Conservation (phyloP, 805 yeast species). For the Henningerozyma blattae region DNA sequence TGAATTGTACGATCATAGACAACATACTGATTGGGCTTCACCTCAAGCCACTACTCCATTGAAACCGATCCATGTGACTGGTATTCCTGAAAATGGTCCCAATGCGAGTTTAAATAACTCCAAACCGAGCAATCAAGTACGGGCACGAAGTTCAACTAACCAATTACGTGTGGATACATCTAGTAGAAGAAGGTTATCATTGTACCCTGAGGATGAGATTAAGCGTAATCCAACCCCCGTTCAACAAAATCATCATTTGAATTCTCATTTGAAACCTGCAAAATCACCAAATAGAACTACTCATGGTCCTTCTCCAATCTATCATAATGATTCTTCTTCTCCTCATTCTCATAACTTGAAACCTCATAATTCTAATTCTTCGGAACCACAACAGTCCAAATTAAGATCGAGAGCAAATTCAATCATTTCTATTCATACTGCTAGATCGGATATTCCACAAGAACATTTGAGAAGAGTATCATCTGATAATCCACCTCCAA, state of each 20-base stretch:
- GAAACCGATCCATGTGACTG: too few relatives aligned
- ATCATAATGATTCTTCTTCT: not conserved
- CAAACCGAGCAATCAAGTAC: conserved; percentile 2
- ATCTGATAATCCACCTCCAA: too few relatives aligned
- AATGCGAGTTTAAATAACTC: not conserved
- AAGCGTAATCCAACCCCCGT: too few relatives aligned
- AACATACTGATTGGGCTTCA: conserved; percentile 32
- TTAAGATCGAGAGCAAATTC: conserved; percentile 10
- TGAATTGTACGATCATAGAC: conserved; percentile 36
- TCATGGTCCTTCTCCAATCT: not conserved
- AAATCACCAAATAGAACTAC: not conserved
- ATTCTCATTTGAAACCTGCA: not conserved
- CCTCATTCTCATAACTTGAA: not conserved
- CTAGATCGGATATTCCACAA: not conserved
- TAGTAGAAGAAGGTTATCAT: not conserved
- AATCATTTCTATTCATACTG: conserved; percentile 1
- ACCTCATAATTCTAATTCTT: not conserved
- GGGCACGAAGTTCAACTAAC: conserved; percentile 15
- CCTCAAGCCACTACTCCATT: conserved; percentile 20
- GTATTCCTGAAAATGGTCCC: too few relatives aligned
- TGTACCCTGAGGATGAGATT: not conserved
- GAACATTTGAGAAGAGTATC: not conserved
- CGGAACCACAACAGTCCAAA: too few relatives aligned
- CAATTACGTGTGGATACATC: conserved; percentile 1
- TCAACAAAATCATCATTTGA: too few relatives aligned